These are phyloP conservation scores for Solanum ossicruentum DNA, from an alignment of 257 asterid genomes.

Conservation along the genomic window DNA sequence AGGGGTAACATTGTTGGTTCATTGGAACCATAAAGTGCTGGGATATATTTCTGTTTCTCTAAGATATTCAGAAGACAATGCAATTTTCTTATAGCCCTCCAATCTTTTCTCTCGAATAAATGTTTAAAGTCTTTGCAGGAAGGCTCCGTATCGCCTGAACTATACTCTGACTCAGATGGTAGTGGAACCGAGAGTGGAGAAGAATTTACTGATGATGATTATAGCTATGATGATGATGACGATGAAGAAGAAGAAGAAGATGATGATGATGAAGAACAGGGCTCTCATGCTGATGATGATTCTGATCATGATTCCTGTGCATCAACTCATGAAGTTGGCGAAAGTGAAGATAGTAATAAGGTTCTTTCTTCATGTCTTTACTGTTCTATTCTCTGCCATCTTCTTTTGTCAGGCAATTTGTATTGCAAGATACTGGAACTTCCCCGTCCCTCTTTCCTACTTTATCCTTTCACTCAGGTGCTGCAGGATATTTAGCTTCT, in stretches of 20 bases:
- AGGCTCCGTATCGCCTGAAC: slow-evolving; percentile 57
- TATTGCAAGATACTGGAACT: neutral
- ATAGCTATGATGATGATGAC: slow-evolving; percentile 17
- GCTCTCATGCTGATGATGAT: slow-evolving; percentile 42
- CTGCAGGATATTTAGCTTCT: neutral
- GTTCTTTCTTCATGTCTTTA: slow-evolving; percentile 17
- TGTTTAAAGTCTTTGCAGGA: slow-evolving; percentile 34
- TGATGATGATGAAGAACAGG: slow-evolving; percentile 40
- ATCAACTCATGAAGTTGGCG: slow-evolving; percentile 31
- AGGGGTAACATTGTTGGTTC: neutral
- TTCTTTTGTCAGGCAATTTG: neutral
- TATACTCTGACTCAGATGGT: slow-evolving; percentile 87
- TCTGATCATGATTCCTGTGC: slow-evolving; percentile 41
- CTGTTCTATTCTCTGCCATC: slow-evolving; percentile 7
- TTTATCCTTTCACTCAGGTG: neutral
- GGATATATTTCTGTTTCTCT: neutral
- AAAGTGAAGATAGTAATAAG: slow-evolving; percentile 22
- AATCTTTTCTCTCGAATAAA: neutral
- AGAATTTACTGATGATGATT: slow-evolving; percentile 81
- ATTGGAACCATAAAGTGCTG: neutral
- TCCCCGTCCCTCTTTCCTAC: neutral
- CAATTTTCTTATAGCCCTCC: neutral
- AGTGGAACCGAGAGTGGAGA: slow-evolving; percentile 67
- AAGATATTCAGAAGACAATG: neutral
- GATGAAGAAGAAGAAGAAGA: slow-evolving; percentile 34